phyloP scores from a whole-genome alignment of 805 yeast species.

The Candida railenensis region DNA sequence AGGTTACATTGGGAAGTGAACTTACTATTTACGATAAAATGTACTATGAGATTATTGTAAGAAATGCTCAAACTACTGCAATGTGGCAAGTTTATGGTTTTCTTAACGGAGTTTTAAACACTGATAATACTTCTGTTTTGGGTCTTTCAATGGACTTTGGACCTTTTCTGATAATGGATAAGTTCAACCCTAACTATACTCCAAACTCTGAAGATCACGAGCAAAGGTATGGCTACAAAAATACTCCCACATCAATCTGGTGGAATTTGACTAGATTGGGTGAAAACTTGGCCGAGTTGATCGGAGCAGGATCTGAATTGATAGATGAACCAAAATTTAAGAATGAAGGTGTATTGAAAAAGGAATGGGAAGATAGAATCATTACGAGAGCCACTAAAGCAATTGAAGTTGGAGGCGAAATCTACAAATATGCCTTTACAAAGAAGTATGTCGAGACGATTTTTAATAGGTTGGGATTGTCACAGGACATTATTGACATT shows the following conservation, averaged over 20 bases:
- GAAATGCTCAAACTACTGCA: conserved; percentile 78
- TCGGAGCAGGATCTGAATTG: conserved; percentile 66
- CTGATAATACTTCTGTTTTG: conserved; percentile 88
- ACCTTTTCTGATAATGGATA: conserved; percentile 89
- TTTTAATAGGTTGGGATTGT: conserved; percentile 68
- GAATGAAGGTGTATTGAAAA: conserved; percentile 38
- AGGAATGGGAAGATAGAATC: conserved; percentile 51
- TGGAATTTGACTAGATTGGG: conserved; percentile 88
- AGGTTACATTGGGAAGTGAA: conserved; percentile 25
- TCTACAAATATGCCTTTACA: conserved; percentile 63
- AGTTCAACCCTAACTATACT: conserved; percentile 75
- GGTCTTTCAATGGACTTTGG: conserved; percentile 93
- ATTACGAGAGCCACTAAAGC: conserved; percentile 61
- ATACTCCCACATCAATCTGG: conserved; percentile 85
- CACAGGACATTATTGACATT: conserved; percentile 30
- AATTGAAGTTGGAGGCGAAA: conserved; percentile 62
- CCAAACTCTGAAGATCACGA: conserved; percentile 86
- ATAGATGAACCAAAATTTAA: conserved; percentile 43
- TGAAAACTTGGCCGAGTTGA: conserved; percentile 75
- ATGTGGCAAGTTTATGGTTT: conserved; percentile 91
- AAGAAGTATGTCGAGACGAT: conserved; percentile 56
- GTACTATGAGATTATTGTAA: conserved; percentile 65
- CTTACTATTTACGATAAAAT: conserved; percentile 66
- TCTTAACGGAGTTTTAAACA: conserved; percentile 89
- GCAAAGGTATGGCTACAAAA: conserved; percentile 73